Conservation (phyloP, 1,284 basidiomycete species). For the Crepidotus sp. region DNA sequence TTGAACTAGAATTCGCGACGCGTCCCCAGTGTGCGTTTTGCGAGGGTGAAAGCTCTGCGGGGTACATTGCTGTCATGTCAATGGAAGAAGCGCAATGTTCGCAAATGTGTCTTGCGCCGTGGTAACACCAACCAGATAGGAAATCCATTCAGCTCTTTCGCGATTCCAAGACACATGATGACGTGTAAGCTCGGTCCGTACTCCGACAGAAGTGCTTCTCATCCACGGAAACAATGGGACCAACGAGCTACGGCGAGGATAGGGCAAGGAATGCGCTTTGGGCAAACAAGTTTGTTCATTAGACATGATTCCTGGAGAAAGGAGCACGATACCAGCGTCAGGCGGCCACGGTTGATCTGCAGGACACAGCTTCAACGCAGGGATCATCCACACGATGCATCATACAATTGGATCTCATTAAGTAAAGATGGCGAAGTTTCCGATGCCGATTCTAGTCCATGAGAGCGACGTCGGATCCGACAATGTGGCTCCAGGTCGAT, state of each 20-base stretch:
- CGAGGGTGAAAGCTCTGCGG: slow-evolving; percentile 8
- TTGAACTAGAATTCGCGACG: slow-evolving; percentile 23
- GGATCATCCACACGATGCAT: background rate
- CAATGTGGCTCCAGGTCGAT: background rate
- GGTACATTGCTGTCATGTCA: slow-evolving; percentile 40
- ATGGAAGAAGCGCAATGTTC: slow-evolving; percentile 13
- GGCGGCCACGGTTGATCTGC: background rate
- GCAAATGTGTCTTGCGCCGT: background rate
- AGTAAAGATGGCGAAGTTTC: slow-evolving; percentile 1
- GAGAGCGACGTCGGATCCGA: slow-evolving; percentile 10
- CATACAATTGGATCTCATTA: slow-evolving; percentile 1
- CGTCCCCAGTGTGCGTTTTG: slow-evolving; percentile 17
- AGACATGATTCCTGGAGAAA: background rate
- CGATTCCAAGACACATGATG: slow-evolving; percentile 1
- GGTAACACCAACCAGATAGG: background rate
- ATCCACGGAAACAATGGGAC: slow-evolving; percentile 1
- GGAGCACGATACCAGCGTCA: background rate
- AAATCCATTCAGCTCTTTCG: slow-evolving; percentile 5
- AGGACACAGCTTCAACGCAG: slow-evolving; percentile 8
- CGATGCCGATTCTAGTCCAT: background rate
- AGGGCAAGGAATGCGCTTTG: background rate
- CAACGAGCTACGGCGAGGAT: background rate
- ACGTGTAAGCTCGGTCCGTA: slow-evolving; percentile 10
- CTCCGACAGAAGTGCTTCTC: background rate
- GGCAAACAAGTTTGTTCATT: background rate